Evolutionary conservation across 106 monocot genomes (phyloP), one percentile per base, ranked within the genome.

Genomic region (Xerophyta viscosa): DNA sequence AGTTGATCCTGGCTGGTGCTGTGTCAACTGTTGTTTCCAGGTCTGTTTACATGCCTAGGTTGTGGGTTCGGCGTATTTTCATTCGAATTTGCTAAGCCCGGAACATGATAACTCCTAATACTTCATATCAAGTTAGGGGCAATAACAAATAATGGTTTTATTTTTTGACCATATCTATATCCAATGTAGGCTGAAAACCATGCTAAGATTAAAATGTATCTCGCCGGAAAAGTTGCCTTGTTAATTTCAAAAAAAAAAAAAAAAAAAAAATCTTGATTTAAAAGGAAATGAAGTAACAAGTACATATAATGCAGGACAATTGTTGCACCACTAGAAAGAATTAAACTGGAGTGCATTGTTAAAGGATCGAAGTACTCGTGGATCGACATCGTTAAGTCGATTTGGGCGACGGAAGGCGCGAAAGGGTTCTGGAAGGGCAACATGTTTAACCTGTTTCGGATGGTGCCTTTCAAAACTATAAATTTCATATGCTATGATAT

Each of bases 391-490:
- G 24, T 70, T 10, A 33, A 11, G 37, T 24, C 7, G 19, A 64
- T 83, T 25, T 73, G 74, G 67, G 22, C 37, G 21, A 42, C 70
- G 3, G 74, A 83, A 58, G 83, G 83, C 2, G 0, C 66, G 27
- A 58, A 45, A 20, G 77, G 83, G 7, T 83, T 83, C 26, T 83
- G 83, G 77, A 83, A 78, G 54, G 74, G 77, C 7, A 83, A 83
- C 19, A 3, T 59, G 1, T 28, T 78, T 0, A 83, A 83, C 46
- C 62, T 83, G 7, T 62, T 83, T 15, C 56, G 82, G 6, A 77
- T 74, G 69, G 66, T 74, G 5, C 83, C 83, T 1, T 83, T 83
- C 69, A 83, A 83, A 36, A 68, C 73, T 13, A 66, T 83, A 56
- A 83, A 66, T 48, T 74, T 83, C 62, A 66, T 70, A 9, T 60